These are phyloP conservation scores for Cucurbita pepo DNA, from an alignment of 306 rosid species.

Conservation along the genomic window DNA sequence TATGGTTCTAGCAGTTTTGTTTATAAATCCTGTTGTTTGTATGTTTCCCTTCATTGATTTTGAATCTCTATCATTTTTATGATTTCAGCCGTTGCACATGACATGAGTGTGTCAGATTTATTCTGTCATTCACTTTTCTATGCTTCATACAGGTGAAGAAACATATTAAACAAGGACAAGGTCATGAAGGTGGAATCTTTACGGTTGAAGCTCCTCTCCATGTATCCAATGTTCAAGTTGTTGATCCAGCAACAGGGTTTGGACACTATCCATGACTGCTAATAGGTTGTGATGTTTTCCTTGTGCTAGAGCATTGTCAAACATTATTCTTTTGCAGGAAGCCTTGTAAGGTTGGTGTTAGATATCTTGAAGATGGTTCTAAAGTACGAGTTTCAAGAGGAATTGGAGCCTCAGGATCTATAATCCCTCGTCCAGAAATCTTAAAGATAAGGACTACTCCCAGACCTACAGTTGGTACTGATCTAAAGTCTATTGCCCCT, in stretches of 20 bases:
- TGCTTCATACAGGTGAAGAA: slow-evolving; percentile 50
- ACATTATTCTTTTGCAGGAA: slow-evolving; percentile 30
- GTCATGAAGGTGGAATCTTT: slow-evolving; percentile 94
- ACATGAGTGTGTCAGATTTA: neutral
- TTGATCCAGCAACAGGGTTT: slow-evolving; percentile 80
- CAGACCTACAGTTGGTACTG: slow-evolving; percentile 61
- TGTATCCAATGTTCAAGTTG: slow-evolving; percentile 72
- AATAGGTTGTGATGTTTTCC: neutral
- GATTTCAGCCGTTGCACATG: neutral
- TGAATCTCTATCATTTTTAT: neutral
- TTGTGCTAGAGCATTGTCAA: neutral
- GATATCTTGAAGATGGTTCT: slow-evolving; percentile 86
- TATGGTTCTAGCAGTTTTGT: neutral
- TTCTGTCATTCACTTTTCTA: neutral
- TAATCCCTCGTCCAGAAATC: slow-evolving; percentile 86
- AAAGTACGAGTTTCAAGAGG: slow-evolving; percentile 88
- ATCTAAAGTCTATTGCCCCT: neutral
- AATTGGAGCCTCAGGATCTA: slow-evolving; percentile 62
- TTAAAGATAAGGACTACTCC: slow-evolving; percentile 74
- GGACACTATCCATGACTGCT: neutral
- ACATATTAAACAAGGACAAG: slow-evolving; percentile 93
- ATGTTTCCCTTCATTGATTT: neutral
- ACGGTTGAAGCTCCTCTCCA: slow-evolving; percentile 88
- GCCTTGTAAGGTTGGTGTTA: slow-evolving; percentile 71
- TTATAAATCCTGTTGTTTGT: neutral